Conservation (phyloP, 2,329 filamentous ascomycete species). For the Immersiporthe knoxdaviesiana region DNA sequence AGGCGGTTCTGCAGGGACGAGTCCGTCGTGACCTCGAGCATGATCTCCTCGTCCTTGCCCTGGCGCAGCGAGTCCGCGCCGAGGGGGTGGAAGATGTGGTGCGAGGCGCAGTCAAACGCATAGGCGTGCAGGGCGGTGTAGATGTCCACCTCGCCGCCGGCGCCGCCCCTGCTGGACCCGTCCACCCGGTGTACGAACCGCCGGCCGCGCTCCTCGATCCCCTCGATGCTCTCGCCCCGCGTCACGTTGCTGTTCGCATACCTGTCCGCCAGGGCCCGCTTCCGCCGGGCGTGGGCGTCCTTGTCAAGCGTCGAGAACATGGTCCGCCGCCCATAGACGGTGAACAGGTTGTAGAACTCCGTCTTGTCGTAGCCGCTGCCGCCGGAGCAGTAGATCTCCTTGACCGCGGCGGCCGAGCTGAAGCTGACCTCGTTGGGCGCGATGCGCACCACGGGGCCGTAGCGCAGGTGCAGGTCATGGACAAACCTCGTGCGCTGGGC, state of each 20-base stretch:
- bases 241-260: constrained; percentile 72
- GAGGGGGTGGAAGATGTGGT: constrained; percentile 70
- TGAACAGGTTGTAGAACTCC: constrained; percentile 65
- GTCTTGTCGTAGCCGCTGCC: constrained; percentile 69
- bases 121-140: constrained; percentile 70
- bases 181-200: constrained; percentile 59
- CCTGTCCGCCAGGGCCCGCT: constrained; percentile 65
- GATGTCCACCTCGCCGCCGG: constrained; percentile 56
- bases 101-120: constrained; percentile 69
- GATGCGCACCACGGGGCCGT: constrained; percentile 62
- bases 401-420: constrained; percentile 57
- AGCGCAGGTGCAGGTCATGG: constrained; percentile 56
- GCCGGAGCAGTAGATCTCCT: constrained; percentile 65
- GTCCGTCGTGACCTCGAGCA: constrained; percentile 70
- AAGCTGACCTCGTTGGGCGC: constrained; percentile 64
- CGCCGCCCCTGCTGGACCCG: constrained; percentile 46
- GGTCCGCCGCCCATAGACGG: constrained; percentile 59
- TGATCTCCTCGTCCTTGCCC: constrained; percentile 62
- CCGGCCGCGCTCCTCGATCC: constrained; percentile 59
- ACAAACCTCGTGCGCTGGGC: constrained; percentile 58
- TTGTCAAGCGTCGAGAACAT: constrained; percentile 65
- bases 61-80: constrained; percentile 63
- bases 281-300: constrained; percentile 65
- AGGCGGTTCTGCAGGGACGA: constrained; percentile 68
- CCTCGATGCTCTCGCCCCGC: constrained; percentile 55